Base-by-base conservation (phyloP, 208 protist genomes). In the Phytomonas serpens region DNA sequence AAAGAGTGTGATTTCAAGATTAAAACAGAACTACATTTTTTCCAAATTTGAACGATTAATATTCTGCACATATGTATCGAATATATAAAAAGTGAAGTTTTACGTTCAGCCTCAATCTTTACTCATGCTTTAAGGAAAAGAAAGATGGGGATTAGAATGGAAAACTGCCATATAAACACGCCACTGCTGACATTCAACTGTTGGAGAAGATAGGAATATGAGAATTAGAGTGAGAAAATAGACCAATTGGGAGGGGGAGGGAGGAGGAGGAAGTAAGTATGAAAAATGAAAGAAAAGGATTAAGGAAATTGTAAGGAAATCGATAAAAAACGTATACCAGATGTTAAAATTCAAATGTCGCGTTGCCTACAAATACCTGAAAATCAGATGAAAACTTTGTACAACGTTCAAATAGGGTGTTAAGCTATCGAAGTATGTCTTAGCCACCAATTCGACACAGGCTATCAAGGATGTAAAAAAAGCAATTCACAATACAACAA, bases 251-350 rank as follows among this genome's bases (percentile, higher is more conserved):
- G 23, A 30, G 61, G 29, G 76, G 70, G 64, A 66, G 61, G 72
- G 0, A 69, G 52, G 69, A 75, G 66, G 79, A 76, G 70, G 42
- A 47, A 63, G 72, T 77, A 62, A 77, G 80, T 68, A 62, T 65
- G 74, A 73, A 70, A 68, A 38, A 68, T 70, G 66, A 34, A 69
- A 72, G 71, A 62, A 75, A 75, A 73, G 78, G 61, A 81, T 34
- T 33, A 19, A 70, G 38, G 33, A 31, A 63, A 51, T 30, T 67
- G 30, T 27, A 70, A 37, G 32, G 19, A 42, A 77, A 37, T 38
- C 62, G 7, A 23, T 36, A 75, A 51, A 34, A 65, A 72, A 66
- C 23, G 64, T 16, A 76, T 57, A 71, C 7, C 40, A 74, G 36
- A 75, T 47, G 27, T 9, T 29, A 51, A 67, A 66, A 67, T 29